Evolutionary conservation across 495 filamentous ascomycete genomes (phyloP).

Genomic region (Mycothermus thermophilus): DNA sequence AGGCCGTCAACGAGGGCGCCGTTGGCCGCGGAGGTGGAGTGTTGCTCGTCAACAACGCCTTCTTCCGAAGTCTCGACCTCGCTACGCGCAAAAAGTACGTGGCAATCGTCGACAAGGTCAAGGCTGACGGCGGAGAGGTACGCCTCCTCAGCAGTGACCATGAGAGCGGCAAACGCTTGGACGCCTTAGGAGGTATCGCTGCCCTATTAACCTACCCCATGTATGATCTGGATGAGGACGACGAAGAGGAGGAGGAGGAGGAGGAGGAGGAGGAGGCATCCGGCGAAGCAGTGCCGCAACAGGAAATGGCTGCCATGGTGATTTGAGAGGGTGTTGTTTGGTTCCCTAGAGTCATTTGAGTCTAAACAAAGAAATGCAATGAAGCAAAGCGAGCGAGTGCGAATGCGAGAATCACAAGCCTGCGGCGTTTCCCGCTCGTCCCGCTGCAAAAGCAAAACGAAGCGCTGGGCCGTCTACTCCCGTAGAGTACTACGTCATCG

Average conservation of each 20-base stretch:
- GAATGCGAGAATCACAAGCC: too few relatives aligned
- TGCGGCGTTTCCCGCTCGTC: too few relatives aligned
- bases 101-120: conserved; percentile 77
- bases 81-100: conserved; percentile 70
- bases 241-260: conserved; percentile 38
- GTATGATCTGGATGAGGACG: conserved; percentile 54
- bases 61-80: conserved; percentile 80
- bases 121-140: conserved; percentile 75
- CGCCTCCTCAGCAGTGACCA: conserved; percentile 82
- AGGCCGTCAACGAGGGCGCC: conserved; percentile 75
- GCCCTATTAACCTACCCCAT: conserved; percentile 85
- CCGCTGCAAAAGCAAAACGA: too few relatives aligned
- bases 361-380: too few relatives aligned
- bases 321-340: too few relatives aligned
- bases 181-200: conserved; percentile 74
- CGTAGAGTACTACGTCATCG: too few relatives aligned
- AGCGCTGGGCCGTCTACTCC: too few relatives aligned
- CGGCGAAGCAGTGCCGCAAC: too few relatives aligned
- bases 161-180: conserved; percentile 81
- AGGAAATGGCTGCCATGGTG: too few relatives aligned
- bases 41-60: conserved; percentile 66
- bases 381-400: too few relatives aligned
- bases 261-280: conserved; percentile 6
- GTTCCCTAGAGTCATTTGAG: too few relatives aligned
- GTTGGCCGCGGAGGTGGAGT: conserved; percentile 76